Conservation (phyloP, 129 eudicot genomes). For the Logfia minima region DNA sequence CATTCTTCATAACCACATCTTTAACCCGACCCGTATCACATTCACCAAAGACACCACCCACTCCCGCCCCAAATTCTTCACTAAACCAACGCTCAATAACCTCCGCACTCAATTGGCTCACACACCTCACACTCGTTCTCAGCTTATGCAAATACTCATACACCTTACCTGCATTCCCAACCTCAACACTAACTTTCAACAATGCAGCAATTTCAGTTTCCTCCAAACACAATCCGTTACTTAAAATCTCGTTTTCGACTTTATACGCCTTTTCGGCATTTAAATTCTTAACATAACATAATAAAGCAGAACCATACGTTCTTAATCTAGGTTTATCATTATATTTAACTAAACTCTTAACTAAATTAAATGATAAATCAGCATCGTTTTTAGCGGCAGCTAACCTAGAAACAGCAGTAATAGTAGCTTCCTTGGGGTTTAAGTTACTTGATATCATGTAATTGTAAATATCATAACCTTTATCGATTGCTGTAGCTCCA, state of each 20-base stretch:
- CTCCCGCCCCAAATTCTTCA: slow-evolving; percentile 44
- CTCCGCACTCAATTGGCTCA: slow-evolving; percentile 47
- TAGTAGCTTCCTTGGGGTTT: slow-evolving; percentile 67
- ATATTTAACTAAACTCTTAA: slow-evolving; percentile 41
- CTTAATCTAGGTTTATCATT: slow-evolving; percentile 51
- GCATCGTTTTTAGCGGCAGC: slow-evolving; percentile 64
- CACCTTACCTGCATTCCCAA: slow-evolving; percentile 55
- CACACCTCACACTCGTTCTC: slow-evolving; percentile 52
- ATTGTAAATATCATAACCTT: slow-evolving; percentile 51
- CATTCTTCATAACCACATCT: slow-evolving; percentile 57
- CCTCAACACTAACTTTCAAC: slow-evolving; percentile 72
- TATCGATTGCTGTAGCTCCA: slow-evolving; percentile 43
- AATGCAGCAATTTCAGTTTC: slow-evolving; percentile 61
- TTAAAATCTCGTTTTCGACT: slow-evolving; percentile 63
- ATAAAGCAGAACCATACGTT: slow-evolving; percentile 64
- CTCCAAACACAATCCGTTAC: slow-evolving; percentile 52
- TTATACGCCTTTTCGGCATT: slow-evolving; percentile 65
- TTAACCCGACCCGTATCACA: slow-evolving; percentile 51
- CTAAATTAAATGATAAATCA: slow-evolving; percentile 52
- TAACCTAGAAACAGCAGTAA: slow-evolving; percentile 55
- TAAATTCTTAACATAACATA: slow-evolving; percentile 46
- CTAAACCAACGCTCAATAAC: slow-evolving; percentile 65
- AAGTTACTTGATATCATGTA: slow-evolving; percentile 46
- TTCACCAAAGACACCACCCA: slow-evolving; percentile 32
- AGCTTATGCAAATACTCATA: slow-evolving; percentile 89